phyloP scores from a whole-genome alignment of 2,329 filamentous ascomycete genomes.

The Penicillium sp. region DNA sequence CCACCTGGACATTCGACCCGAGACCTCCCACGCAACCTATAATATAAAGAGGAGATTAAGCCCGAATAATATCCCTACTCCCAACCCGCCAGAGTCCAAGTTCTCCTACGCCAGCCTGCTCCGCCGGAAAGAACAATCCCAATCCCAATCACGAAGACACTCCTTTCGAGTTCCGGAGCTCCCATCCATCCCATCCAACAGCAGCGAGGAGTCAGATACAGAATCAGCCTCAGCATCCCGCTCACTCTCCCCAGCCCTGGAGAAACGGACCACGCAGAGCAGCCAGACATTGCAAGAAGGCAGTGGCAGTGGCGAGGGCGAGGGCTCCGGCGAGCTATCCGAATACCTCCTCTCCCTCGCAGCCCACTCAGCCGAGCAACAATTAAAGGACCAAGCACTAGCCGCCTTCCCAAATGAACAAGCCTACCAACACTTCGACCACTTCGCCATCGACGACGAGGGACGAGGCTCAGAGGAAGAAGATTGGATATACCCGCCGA shows the following conservation, averaged over 20 bases:
- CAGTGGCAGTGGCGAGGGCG: no score
- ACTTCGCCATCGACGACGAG: constrained; percentile 52
- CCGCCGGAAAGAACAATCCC: constrained; percentile 36
- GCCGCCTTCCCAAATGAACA: constrained; percentile 56
- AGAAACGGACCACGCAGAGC: constrained; percentile 26
- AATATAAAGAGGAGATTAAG: constrained; percentile 26
- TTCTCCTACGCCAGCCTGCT: constrained; percentile 51
- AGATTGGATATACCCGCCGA: constrained; percentile 27
- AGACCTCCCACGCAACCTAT: neutral
- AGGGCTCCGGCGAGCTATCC: constrained; percentile 69
- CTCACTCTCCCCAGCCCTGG: constrained; percentile 48
- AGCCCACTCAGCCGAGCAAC: constrained; percentile 76
- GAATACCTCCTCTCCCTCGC: constrained; percentile 79
- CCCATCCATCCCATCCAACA: constrained; percentile 65
- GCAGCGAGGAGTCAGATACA: constrained; percentile 53
- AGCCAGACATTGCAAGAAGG: no score
- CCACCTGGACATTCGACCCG: neutral
- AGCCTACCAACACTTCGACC: constrained; percentile 50
- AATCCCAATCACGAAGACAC: constrained; percentile 47
- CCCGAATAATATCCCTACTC: constrained; percentile 48
- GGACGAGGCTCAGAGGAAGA: constrained; percentile 40
- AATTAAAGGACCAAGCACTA: constrained; percentile 69
- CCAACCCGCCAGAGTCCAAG: constrained; percentile 57
- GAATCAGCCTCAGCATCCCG: constrained; percentile 32
- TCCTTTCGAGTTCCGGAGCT: constrained; percentile 66